phyloP scores from a whole-genome alignment of 2,329 filamentous ascomycete species.

The Verticillium dahliae region DNA sequence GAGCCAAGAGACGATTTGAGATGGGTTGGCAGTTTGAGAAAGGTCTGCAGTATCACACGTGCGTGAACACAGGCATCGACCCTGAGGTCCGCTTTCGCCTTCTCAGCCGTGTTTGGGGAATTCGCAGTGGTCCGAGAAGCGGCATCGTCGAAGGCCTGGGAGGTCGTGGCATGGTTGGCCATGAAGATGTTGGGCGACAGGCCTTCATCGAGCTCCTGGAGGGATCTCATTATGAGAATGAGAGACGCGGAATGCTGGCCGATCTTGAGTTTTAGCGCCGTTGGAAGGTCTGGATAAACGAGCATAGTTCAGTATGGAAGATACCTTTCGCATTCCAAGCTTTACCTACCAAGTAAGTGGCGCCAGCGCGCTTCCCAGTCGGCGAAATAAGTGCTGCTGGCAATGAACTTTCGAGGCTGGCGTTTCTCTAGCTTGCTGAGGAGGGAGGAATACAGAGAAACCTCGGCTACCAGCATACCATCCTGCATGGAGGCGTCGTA shows the following conservation, averaged over 20 bases:
- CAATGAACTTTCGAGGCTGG: slow-evolving; percentile 20
- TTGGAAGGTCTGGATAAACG: slow-evolving; percentile 18
- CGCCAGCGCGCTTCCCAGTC: slow-evolving; percentile 27
- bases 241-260: slow-evolving; percentile 26
- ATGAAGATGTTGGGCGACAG: neutral
- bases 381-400: slow-evolving; percentile 24
- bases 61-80: neutral
- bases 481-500: slow-evolving; percentile 33
- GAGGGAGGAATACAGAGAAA: slow-evolving; percentile 26
- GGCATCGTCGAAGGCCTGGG: neutral
- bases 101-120: neutral
- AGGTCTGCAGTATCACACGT: neutral
- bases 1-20: neutral
- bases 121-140: neutral
- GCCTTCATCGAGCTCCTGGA: neutral
- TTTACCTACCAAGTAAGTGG: slow-evolving; percentile 21
- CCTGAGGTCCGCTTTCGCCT: neutral
- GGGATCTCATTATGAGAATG: slow-evolving; percentile 15
- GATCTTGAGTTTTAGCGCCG: slow-evolving; percentile 24
- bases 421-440: slow-evolving; percentile 25
- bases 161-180: neutral
- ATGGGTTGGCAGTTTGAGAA: neutral
- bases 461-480: slow-evolving; percentile 31
- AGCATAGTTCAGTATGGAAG: neutral
- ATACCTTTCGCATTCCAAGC: neutral